Evolutionary conservation across 1,284 basidiomycete genomes (phyloP).

Genomic region (Paramarasmius palmivorus): DNA sequence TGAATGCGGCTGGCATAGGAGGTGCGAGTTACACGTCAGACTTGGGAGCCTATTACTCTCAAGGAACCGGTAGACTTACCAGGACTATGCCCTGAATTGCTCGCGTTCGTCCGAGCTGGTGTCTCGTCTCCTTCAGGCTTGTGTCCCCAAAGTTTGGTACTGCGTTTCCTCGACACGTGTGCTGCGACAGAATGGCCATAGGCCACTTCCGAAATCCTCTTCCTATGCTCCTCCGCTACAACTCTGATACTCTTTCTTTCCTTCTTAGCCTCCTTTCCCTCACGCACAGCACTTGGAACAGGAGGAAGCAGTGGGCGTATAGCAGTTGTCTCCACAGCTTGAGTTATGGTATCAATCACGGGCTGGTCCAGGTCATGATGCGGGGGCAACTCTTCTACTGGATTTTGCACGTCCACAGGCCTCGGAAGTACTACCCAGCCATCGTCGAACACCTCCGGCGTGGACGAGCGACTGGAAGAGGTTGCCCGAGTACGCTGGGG

Average conservation of each 20-base stretch:
- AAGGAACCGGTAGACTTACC: no score
- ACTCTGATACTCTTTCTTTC: conserved; percentile 89
- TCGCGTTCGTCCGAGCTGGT: no score
- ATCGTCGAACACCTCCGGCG: no score
- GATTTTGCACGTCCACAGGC: not conserved
- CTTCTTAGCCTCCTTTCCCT: conserved; percentile 34
- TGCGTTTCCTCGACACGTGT: conserved; percentile 72
- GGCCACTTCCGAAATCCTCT: conserved; percentile 61
- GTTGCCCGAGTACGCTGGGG: no score
- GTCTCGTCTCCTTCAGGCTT: conserved; percentile 86
- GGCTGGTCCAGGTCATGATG: conserved; percentile 8
- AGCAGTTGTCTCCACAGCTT: conserved; percentile 76
- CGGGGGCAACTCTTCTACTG: conserved; percentile 3
- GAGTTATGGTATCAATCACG: conserved; percentile 64
- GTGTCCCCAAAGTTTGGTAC: conserved; percentile 96
- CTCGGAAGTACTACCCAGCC: no score
- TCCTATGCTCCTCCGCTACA: conserved; percentile 84
- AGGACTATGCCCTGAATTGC: no score
- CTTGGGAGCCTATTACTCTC: no score
- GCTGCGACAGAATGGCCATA: conserved; percentile 35
- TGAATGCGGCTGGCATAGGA: conserved; percentile 76
- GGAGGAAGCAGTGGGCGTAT: conserved; percentile 61
- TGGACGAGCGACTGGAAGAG: no score
- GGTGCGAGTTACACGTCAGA: conserved; percentile 13
- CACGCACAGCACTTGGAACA: conserved; percentile 26